Base-by-base conservation (phyloP, 2,329 filamentous ascomycete species). In the Didymosphaeria variabile region DNA sequence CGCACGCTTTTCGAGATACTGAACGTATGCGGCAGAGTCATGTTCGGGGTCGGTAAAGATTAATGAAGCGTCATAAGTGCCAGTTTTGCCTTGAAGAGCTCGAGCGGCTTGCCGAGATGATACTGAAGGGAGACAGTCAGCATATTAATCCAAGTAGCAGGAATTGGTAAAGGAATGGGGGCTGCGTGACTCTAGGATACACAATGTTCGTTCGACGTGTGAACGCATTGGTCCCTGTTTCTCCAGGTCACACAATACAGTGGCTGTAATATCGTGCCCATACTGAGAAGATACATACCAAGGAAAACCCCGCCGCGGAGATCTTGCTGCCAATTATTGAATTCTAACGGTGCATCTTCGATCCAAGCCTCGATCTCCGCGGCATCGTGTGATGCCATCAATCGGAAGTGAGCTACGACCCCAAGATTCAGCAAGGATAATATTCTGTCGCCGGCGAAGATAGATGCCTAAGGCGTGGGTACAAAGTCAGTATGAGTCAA, bases 41-140 rank as follows among this genome's bases (percentile, higher is more conserved):
- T 94, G 91, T 47, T 87, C 82, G n/a, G 87, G 82, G 66, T 94
- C 91, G 44, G 83, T 86, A 81, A 94, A 85, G 12, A 93, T 82
- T 19, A 84, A 81, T 0, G 81, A 71, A 0, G 88, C 78, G 10
- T 84, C 79, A 12, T 79, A 76, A 2, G 78, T 78, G 12, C 78
- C 77, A 0, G 91, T 94, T 75, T 93, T 94, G 57, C 91, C 91
- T 73, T 93, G 90, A 21, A 94, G 78, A 23, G 91, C 90, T 52
- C 90, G 86, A 54, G 85, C 86, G 26, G 86, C 84, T 72, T 94
- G 91, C 53, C 89, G 82, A 3, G 90, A 82, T 2, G 86, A 84
- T 61, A 91, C 86, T 42, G 38, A 17, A n/a, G 17, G n/a, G 17
- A n/a, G n/a, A 42, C n/a, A 42, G 38, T 42, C 3, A 42, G 38